Evolutionary conservation across 441 rosid genomes (phyloP).

Genomic region (Erodium texanum): DNA sequence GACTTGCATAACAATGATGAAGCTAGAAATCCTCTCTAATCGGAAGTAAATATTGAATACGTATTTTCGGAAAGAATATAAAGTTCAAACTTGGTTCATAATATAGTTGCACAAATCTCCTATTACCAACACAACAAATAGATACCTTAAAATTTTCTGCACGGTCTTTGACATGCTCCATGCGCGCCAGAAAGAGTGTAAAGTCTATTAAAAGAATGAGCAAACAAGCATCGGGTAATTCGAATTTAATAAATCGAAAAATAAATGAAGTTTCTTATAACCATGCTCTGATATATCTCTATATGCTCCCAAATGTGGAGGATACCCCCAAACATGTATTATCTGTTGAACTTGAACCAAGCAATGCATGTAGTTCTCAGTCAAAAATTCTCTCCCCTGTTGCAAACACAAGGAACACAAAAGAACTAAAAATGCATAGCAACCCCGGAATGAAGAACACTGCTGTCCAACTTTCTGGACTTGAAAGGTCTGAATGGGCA

Average conservation of each 20-base stretch:
- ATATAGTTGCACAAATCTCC: neutral
- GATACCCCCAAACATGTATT: too few species aligned
- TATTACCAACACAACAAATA: neutral
- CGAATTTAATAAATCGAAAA: neutral
- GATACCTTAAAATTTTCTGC: neutral
- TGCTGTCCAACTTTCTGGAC: conserved; percentile 82
- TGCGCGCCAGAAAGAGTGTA: neutral
- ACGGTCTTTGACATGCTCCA: neutral
- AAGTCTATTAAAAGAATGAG: conserved; percentile 9
- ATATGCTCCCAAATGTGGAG: neutral
- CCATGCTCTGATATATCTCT: neutral
- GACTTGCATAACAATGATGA: neutral
- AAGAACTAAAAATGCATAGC: conserved; percentile 70
- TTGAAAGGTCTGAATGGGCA: conserved; percentile 61
- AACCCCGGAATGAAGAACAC: conserved; percentile 80
- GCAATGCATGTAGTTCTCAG: conserved; percentile 23
- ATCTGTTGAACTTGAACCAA: too few species aligned
- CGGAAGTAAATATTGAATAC: too few species aligned
- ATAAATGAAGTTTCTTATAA: neutral
- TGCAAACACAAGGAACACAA: conserved; percentile 63
- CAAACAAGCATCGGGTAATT: conserved; percentile 4
- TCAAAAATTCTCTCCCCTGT: conserved; percentile 93
- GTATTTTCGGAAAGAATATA: neutral
- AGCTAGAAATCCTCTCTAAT: too few species aligned
- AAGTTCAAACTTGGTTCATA: neutral